phyloP scores from a whole-genome alignment of 2,329 filamentous ascomycete species.

The Aspergillus caelatus region DNA sequence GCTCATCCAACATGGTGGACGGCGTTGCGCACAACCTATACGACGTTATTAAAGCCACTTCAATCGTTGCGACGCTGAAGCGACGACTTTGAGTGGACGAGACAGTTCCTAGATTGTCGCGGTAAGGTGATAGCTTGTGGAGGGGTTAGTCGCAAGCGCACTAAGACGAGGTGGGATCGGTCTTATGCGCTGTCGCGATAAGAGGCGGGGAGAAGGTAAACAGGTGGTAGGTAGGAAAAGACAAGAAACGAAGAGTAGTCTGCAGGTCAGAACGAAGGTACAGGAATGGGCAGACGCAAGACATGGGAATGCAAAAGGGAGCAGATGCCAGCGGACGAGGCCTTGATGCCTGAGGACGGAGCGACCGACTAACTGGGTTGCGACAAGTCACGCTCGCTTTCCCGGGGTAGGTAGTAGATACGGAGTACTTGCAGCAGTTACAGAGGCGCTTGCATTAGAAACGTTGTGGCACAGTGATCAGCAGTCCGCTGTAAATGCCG shows the following conservation, averaged over 20 bases:
- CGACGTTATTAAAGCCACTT: constrained; percentile 26
- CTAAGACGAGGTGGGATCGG: constrained; percentile 11
- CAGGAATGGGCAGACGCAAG: constrained; percentile 16
- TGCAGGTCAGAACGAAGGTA: constrained; percentile 12
- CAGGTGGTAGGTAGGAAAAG: constrained; percentile 2
- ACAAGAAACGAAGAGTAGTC: constrained; percentile 9
- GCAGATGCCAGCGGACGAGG: constrained; percentile 9
- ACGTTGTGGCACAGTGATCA: constrained; percentile 4
- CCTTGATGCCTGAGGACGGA: constrained; percentile 22
- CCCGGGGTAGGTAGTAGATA: constrained; percentile 6
- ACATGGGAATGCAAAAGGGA: constrained; percentile 15
- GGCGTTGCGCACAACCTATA: constrained; percentile 32
- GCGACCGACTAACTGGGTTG: constrained; percentile 13
- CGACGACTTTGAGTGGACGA: constrained; percentile 24
- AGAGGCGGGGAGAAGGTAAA: constrained; percentile 11
- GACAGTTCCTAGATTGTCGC: constrained; percentile 7
- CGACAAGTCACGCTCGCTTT: constrained; percentile 22
- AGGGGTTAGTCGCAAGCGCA: constrained; percentile 23
- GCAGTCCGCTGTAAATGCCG: constrained; percentile 3
- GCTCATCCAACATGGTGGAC: constrained; percentile 49
- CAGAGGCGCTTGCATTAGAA: constrained; percentile 19
- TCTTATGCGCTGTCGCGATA: constrained; percentile 7
- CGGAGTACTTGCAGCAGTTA: constrained; percentile 13
- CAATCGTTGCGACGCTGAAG: constrained; percentile 27
- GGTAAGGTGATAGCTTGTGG: constrained; percentile 11